A percentile compares a stretch with the other conserved stretches of the same genome.
These are phyloP conservation scores for Pseudocohnilembus persalinus DNA, from an alignment of 169 alveolate species.

Conservation along the genomic window DNA sequence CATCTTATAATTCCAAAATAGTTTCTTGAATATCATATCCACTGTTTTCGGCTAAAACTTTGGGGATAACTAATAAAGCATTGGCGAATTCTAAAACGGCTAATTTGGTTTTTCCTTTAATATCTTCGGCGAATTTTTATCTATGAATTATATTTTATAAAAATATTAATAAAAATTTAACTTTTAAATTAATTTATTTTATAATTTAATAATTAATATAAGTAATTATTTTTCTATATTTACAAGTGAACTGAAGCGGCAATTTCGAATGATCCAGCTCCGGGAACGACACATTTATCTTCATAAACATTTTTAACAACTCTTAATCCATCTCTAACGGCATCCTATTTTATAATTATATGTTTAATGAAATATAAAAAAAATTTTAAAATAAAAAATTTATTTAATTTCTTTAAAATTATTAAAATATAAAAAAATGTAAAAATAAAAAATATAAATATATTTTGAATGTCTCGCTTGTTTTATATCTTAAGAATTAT, in stretches of 20 bases:
- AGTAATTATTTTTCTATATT: conserved; percentile 37
- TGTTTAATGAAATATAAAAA: neutral
- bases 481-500: neutral
- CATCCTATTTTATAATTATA: conserved; percentile 81
- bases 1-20: conserved; percentile 87
- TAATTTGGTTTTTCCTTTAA: conserved; percentile 93
- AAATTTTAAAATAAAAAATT: too few species aligned
- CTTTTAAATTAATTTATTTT: conserved; percentile 23
- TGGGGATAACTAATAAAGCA: conserved; percentile 94
- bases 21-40: conserved; percentile 96
- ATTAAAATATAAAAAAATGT: too few species aligned
- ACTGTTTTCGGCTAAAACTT: conserved; percentile 95
- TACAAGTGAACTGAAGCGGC: conserved; percentile 89
- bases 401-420: too few species aligned
- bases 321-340: conserved; percentile 97
- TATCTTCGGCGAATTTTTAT: conserved; percentile 69
- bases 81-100: conserved; percentile 97
- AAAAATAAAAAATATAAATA: too few species aligned
- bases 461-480: too few species aligned
- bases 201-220: conserved; percentile 4
- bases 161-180: conserved; percentile 23
- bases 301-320: conserved; percentile 96
- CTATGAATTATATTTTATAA: too few species aligned
- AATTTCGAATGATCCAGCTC: conserved; percentile 99
- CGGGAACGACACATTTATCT: conserved; percentile 95